Percentiles rank a stretch among this genome's conserved stretches.
phyloP scores from a whole-genome alignment of 1,284 basidiomycete species.

The Cerioporus squamosus region DNA sequence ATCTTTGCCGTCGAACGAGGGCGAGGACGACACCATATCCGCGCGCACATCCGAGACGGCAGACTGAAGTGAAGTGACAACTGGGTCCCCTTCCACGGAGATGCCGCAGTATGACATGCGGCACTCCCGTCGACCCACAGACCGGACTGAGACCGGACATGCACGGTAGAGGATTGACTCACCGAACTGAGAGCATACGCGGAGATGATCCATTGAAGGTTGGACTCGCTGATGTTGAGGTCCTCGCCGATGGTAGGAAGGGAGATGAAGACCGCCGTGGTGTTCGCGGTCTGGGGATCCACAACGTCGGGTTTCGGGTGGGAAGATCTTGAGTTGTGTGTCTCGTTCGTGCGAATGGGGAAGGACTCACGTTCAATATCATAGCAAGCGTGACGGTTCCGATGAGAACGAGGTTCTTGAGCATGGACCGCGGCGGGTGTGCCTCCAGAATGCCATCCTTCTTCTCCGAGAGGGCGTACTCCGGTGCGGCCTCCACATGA shows the following conservation, averaged over 20 bases:
- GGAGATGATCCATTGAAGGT: conserved; percentile 65
- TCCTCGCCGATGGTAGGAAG: conserved; percentile 57
- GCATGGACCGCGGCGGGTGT: conserved; percentile 3
- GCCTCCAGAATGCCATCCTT: not conserved
- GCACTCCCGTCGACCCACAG: not conserved
- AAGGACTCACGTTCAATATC: conserved; percentile 37
- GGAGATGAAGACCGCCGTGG: conserved; percentile 46
- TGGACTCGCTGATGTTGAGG: conserved; percentile 45
- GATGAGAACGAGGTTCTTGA: conserved; percentile 28
- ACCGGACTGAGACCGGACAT: not conserved
- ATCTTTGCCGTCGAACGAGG: too few relatives aligned
- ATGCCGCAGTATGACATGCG: not conserved
- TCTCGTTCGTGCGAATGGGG: not conserved
- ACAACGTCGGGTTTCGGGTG: not conserved
- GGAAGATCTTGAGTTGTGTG: not conserved
- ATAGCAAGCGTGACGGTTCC: conserved; percentile 37
- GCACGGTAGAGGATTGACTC: conserved; percentile 13
- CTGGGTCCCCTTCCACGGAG: too few relatives aligned
- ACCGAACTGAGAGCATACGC: conserved; percentile 55
- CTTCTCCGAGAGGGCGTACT: conserved; percentile 2
- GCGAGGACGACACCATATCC: too few relatives aligned
- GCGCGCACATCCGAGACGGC: too few relatives aligned
- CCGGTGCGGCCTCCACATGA: not conserved
- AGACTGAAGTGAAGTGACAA: too few relatives aligned
- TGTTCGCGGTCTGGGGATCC: conserved; percentile 35